These are phyloP conservation scores for Fusarium penzigii DNA, from an alignment of 2,329 filamentous ascomycete genomes.

Conservation along the genomic window DNA sequence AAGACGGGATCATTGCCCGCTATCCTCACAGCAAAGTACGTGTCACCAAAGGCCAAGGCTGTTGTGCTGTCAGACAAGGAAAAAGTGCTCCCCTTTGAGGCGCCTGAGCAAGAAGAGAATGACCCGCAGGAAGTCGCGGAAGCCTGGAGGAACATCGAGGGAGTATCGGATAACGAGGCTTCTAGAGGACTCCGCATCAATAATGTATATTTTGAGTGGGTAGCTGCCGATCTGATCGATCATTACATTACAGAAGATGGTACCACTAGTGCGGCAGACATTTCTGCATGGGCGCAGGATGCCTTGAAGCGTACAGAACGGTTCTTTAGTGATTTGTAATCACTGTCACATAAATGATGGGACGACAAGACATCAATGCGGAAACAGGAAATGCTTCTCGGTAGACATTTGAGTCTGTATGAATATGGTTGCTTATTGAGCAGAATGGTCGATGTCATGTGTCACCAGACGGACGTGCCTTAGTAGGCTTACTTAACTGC, in stretches of 20 bases:
- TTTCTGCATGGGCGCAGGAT: constrained; percentile 40
- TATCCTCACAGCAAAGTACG: constrained; percentile 53
- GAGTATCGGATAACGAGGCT: neutral
- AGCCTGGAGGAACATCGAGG: constrained; percentile 43
- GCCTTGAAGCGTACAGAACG: constrained; percentile 38
- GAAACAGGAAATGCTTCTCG: neutral
- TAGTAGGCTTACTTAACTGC: too few relatives aligned
- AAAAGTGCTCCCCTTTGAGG: constrained; percentile 54
- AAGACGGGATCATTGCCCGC: constrained; percentile 65
- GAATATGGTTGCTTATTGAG: too few relatives aligned
- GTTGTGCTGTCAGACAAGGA: constrained; percentile 61
- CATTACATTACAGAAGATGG: constrained; percentile 58
- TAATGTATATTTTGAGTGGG: constrained; percentile 64
- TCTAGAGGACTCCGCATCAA: constrained; percentile 35
- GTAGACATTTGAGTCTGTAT: neutral
- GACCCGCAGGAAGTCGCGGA: constrained; percentile 50
- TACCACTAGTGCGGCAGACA: constrained; percentile 39
- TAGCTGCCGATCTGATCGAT: constrained; percentile 51
- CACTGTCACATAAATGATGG: too few relatives aligned
- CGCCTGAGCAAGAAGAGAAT: constrained; percentile 49
- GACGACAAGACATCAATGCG: too few relatives aligned
- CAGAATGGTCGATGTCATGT: too few relatives aligned
- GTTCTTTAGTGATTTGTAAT: constrained; percentile 43
- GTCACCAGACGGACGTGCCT: too few relatives aligned
- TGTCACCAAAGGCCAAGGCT: constrained; percentile 47